Base-by-base conservation (phyloP, 192 early-diverging fungal genomes). In the Backusella parvicylindrica region DNA sequence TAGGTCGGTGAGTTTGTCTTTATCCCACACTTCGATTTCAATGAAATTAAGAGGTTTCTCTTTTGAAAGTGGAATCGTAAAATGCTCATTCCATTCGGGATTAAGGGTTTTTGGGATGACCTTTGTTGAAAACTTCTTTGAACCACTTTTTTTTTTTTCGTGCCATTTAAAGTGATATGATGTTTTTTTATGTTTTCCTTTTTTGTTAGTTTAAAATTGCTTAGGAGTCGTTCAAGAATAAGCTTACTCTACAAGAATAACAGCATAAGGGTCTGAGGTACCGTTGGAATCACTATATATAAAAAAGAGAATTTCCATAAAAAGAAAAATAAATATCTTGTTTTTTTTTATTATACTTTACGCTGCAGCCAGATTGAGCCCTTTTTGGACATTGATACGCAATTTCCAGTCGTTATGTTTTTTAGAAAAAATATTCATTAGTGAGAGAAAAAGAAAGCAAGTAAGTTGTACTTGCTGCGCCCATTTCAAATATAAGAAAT, bases 11-110 rank as follows among this genome's bases (percentile, higher is more conserved):
- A 50, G 26, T 12, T 32, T 71, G 37, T 43, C 47, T 71, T 71
- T 43, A 28, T 49, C 41, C 41, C 47, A 50, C 13, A 43, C 31
- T 40, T 84, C 82, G 5, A 93, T 63, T 3, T 78, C 73, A 76
- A 89, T 81, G 18, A 76, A 33, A 21, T 68, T 49, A 13, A 82
- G 77, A 30, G 83, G 67, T 41, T 83, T 71, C 60, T 78, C 68
- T 33, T 79, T 33, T 60, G 84, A 60, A 26, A 91, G 60, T 8
- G 75, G 79, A 75, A 91, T 85, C 35, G 89, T 87, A 72, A 90
- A 89, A 23, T 72, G 53, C 5, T 73, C 84, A 38, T 91, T 85
- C 93, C 93, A 95, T 7, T 75, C 77, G 0, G 93, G 93, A 64
- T 89, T 85, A 35, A 95, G 77, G n/a, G 78, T 89, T 68, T 92